phyloP scores from a whole-genome alignment of 306 rosid genomes.

The Fagus crenata region DNA sequence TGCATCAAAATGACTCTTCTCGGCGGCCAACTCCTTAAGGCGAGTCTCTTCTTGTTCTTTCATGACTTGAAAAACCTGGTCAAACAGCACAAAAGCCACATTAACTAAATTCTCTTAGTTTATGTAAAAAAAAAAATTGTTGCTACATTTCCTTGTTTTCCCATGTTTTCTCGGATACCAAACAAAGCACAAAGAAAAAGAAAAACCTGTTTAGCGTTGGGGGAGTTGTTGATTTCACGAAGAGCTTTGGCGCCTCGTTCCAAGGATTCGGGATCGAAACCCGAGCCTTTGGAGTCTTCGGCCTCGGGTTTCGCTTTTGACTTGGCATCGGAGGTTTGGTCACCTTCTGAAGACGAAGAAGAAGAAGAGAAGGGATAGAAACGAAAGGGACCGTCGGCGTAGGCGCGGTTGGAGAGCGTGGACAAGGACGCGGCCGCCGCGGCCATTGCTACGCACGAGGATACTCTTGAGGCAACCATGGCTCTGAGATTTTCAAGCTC shows the following conservation, averaged over 20 bases:
- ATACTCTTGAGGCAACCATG: conserved; percentile 66
- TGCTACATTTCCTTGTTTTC: neutral
- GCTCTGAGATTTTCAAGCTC: conserved; percentile 29
- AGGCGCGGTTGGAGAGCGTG: conserved; percentile 48
- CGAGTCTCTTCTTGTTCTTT: conserved; percentile 79
- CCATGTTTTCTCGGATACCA: conserved; percentile 7
- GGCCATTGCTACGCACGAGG: conserved; percentile 63
- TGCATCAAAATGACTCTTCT: conserved; percentile 71
- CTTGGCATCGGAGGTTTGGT: conserved; percentile 41
- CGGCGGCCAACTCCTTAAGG: conserved; percentile 71
- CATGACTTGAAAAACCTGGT: conserved; percentile 79
- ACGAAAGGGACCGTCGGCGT: conserved; percentile 66
- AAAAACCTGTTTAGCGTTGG: conserved; percentile 61
- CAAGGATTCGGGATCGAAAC: conserved; percentile 77
- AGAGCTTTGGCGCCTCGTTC: conserved; percentile 95
- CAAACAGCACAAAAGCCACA: conserved; percentile 23
- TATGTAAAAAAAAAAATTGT: neutral
- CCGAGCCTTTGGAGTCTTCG: conserved; percentile 71
- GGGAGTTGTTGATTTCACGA: conserved; percentile 71
- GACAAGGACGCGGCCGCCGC: conserved; percentile 68
- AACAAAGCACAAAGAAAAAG: conserved; percentile 7
- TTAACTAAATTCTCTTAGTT: neutral
- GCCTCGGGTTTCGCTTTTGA: conserved; percentile 48
- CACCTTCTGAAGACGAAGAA: conserved; percentile 43
- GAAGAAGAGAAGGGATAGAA: conserved; percentile 55